Conservation (phyloP, 495 filamentous ascomycete species). For the Aspergillus hancockii region DNA sequence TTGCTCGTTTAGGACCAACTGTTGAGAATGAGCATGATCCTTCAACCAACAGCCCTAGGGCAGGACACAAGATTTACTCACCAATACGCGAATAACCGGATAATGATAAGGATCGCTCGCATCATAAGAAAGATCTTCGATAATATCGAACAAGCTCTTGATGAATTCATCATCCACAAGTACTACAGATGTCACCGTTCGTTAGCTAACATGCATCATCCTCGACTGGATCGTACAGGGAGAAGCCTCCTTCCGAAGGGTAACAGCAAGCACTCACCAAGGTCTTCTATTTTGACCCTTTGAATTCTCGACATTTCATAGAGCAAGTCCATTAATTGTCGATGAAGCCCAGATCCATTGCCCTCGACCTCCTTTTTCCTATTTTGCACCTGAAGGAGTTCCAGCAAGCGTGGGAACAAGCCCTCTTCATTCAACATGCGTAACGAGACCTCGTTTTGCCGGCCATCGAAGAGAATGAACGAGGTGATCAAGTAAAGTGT, state of each 20-base stretch:
- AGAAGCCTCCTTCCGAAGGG: not conserved
- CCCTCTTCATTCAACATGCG: constrained; percentile 85
- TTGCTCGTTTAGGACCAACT: constrained; percentile 97
- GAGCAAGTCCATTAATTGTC: constrained; percentile 80
- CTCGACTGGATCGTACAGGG: not conserved
- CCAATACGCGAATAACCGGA: constrained; percentile 88
- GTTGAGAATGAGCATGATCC: constrained; percentile 16
- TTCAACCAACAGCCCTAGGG: not conserved
- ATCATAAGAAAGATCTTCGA: constrained; percentile 88
- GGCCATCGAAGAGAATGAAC: constrained; percentile 89
- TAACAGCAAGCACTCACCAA: constrained; percentile 52
- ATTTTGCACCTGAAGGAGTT: constrained; percentile 69
- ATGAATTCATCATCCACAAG: constrained; percentile 84
- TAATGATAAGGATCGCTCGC: constrained; percentile 95
- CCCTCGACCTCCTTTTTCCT: constrained; percentile 63
- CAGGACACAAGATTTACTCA: constrained; percentile 41
- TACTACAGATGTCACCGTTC: constrained; percentile 32
- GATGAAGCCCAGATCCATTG: constrained; percentile 70
- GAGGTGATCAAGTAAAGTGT: constrained; percentile 80
- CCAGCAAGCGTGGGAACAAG: constrained; percentile 77
- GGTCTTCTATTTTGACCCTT: constrained; percentile 71
- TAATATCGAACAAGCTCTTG: constrained; percentile 79
- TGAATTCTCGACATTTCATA: constrained; percentile 98
- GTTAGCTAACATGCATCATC: constrained; percentile 4
- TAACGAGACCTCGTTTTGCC: constrained; percentile 73